These are phyloP conservation scores for Flaveria ramosissima DNA, from an alignment of 129 eudicot species.

Conservation along the genomic window DNA sequence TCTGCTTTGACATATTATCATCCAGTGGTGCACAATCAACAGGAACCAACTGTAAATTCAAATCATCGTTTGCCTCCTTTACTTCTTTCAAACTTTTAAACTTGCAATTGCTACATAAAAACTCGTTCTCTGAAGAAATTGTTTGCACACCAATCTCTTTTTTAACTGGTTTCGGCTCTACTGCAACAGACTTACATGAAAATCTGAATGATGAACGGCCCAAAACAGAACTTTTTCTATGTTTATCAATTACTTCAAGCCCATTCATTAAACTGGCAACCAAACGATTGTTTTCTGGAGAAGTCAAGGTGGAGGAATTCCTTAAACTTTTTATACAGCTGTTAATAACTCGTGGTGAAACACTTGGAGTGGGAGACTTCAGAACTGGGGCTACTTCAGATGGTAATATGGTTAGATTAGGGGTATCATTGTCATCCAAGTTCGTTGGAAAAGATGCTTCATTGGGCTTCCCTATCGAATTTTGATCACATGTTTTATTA, in stretches of 20 bases:
- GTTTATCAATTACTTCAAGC: slow-evolving; percentile 67
- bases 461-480: slow-evolving; percentile 23
- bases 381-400: slow-evolving; percentile 48
- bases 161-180: slow-evolving; percentile 41
- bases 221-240: slow-evolving; percentile 55
- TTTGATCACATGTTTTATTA: slow-evolving; percentile 14
- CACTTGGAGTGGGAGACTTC: slow-evolving; percentile 74
- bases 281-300: slow-evolving; percentile 58
- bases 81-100: slow-evolving; percentile 35
- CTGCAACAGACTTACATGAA: slow-evolving; percentile 61
- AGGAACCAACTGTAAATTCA: slow-evolving; percentile 59
- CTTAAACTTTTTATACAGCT: slow-evolving; percentile 68
- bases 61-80: slow-evolving; percentile 40
- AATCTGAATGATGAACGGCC: slow-evolving; percentile 82
- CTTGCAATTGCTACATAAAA: slow-evolving; percentile 74
- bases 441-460: background rate
- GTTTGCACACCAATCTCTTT: slow-evolving; percentile 95
- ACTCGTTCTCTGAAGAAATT: slow-evolving; percentile 36
- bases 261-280: slow-evolving; percentile 91
- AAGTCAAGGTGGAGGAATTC: slow-evolving; percentile 48
- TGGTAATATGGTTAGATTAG: slow-evolving; percentile 46
- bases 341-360: slow-evolving; percentile 57
- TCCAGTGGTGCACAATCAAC: slow-evolving; percentile 48
- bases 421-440: background rate
- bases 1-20: slow-evolving; percentile 60